These are phyloP conservation scores for Exophiala aquamarina DNA, from an alignment of 2,329 filamentous ascomycete genomes.

Conservation along the genomic window DNA sequence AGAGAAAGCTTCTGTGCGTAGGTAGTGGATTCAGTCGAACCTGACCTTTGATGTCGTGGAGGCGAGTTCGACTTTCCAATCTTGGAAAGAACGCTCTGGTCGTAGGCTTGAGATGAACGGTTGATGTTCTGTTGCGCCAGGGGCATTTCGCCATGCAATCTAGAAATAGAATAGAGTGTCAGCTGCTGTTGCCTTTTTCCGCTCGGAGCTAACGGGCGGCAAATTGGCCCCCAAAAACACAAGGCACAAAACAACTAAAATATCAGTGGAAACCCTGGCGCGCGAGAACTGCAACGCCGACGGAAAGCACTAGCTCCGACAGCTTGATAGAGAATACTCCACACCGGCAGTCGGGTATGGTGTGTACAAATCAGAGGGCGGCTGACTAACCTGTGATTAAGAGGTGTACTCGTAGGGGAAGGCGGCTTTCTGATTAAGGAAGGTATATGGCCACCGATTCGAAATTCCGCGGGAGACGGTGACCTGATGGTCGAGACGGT, in stretches of 20 bases:
- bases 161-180: slow-evolving; percentile 30
- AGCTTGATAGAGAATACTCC: too few species aligned
- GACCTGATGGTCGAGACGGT: slow-evolving; percentile 29
- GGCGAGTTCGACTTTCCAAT: slow-evolving; percentile 61
- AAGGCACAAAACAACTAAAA: slow-evolving; percentile 2
- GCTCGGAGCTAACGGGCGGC: slow-evolving; percentile 8
- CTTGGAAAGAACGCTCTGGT: slow-evolving; percentile 62
- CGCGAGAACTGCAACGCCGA: too few species aligned
- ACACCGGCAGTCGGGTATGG: not conserved
- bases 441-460: slow-evolving; percentile 69
- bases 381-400: slow-evolving; percentile 27
- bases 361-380: slow-evolving; percentile 1
- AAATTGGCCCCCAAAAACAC: slow-evolving; percentile 14
- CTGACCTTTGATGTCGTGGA: slow-evolving; percentile 42
- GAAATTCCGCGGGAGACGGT: slow-evolving; percentile 16
- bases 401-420: slow-evolving; percentile 17
- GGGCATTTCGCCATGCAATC: slow-evolving; percentile 60
- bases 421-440: slow-evolving; percentile 46
- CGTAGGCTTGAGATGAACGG: slow-evolving; percentile 61
- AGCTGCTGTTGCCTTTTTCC: slow-evolving; percentile 10
- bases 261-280: not conserved
- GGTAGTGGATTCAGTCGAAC: slow-evolving; percentile 34
- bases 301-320: too few species aligned
- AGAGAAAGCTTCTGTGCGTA: slow-evolving; percentile 35
- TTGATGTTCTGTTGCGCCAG: slow-evolving; percentile 59